Conservation (phyloP, 169 alveolate species). For the Babesia ovata region DNA sequence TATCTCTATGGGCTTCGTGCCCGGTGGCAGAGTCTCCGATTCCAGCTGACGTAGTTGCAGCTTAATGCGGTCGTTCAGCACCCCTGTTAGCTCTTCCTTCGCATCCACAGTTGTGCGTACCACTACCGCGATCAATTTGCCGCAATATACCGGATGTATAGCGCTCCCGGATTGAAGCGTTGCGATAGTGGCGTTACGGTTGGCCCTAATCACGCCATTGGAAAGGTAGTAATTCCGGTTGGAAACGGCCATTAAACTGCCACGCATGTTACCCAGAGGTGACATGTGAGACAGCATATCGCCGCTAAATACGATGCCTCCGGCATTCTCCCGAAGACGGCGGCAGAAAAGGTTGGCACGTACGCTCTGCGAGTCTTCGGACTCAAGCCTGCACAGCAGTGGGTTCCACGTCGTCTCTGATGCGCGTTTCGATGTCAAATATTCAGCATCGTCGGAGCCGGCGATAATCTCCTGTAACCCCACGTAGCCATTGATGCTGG, state of each 20-base stretch:
- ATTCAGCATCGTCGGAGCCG: constrained; percentile 36
- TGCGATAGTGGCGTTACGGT: constrained; percentile 38
- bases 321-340: constrained; percentile 13
- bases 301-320: constrained; percentile 15
- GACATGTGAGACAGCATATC: constrained; percentile 16
- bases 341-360: constrained; percentile 14
- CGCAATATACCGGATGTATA: constrained; percentile 14
- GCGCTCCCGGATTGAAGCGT: constrained; percentile 2
- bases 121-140: constrained; percentile 41
- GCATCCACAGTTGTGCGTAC: constrained; percentile 22
- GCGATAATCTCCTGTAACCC: constrained; percentile 16
- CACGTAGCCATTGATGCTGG: constrained; percentile 17
- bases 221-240: constrained; percentile 37
- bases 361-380: background rate
- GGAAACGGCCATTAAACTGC: constrained; percentile 17
- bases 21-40: constrained; percentile 30
- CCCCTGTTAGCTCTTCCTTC: constrained; percentile 11
- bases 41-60: constrained; percentile 47
- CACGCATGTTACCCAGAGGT: constrained; percentile 11
- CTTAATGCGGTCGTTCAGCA: constrained; percentile 44
- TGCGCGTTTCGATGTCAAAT: background rate
- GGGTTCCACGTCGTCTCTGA: constrained; percentile 23
- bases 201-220: constrained; percentile 34
- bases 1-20: constrained; percentile 28
- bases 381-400: constrained; percentile 8